Percentiles rank a stretch among this genome's conserved stretches.
Evolutionary conservation across 805 yeast genomes (phyloP).

Genomic region (Candida quercuum): DNA sequence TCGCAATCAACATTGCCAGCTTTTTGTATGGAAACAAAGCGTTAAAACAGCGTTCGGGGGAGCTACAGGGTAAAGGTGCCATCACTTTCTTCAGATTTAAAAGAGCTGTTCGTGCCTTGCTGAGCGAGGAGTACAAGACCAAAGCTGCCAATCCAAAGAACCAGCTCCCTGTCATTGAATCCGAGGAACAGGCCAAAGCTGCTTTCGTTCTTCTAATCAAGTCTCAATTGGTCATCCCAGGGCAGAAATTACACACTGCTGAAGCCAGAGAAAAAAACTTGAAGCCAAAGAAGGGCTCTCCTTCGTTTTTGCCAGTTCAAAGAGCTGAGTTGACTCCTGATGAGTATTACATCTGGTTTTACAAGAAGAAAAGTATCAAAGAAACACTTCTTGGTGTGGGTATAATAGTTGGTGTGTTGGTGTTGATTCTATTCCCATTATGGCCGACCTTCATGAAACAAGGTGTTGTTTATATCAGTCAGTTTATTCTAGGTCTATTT

Average conservation of each 20-base stretch:
- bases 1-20: constrained; percentile 64
- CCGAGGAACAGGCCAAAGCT: constrained; percentile 52
- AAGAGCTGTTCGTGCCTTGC: constrained; percentile 73
- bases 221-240: constrained; percentile 70
- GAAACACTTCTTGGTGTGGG: constrained; percentile 34
- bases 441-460: constrained; percentile 91
- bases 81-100: constrained; percentile 84
- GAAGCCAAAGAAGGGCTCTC: constrained; percentile 57
- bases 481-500: constrained; percentile 68
- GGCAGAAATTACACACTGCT: constrained; percentile 62
- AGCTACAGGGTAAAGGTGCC: constrained; percentile 55
- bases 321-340: constrained; percentile 59
- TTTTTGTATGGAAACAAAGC: constrained; percentile 57
- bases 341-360: constrained; percentile 81
- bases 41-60: constrained; percentile 81
- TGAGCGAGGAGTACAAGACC: constrained; percentile 62
- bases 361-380: constrained; percentile 54
- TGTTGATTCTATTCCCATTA: constrained; percentile 78
- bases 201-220: constrained; percentile 65
- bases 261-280: constrained; percentile 59
- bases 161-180: constrained; percentile 42
- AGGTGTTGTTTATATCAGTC: constrained; percentile 87
- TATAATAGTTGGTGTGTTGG: constrained; percentile 56
- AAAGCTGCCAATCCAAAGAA: constrained; percentile 43
- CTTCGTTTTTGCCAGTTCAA: constrained; percentile 49